Evolutionary conservation across 2,329 filamentous ascomycete species (phyloP).

Genomic region (Pseudohalonectria lignicola): DNA sequence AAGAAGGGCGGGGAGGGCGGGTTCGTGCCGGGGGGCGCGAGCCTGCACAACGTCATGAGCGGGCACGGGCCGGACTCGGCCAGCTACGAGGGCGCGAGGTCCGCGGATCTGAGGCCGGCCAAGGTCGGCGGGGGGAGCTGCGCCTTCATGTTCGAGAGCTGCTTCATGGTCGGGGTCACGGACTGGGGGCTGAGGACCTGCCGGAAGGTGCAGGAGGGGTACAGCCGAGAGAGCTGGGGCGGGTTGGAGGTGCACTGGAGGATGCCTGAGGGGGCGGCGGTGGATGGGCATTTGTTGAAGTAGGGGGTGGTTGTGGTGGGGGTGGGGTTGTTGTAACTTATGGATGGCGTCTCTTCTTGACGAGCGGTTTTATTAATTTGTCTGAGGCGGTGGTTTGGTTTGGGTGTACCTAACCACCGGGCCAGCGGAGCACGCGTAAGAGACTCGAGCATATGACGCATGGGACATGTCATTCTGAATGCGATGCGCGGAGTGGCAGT

Average conservation of each 20-base stretch:
- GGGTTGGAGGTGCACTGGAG: slow-evolving; percentile 6
- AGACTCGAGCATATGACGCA: too few relatives aligned
- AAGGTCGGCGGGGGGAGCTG: slow-evolving; percentile 32
- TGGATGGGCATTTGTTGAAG: slow-evolving; percentile 5
- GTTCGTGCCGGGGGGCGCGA: slow-evolving; percentile 30
- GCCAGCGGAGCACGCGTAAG: too few relatives aligned
- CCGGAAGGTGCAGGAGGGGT: slow-evolving; percentile 49
- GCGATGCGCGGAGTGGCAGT: too few relatives aligned
- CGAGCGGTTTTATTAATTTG: too few relatives aligned
- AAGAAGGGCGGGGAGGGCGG: slow-evolving; percentile 26
- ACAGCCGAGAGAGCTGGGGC: slow-evolving; percentile 70
- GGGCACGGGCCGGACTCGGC: slow-evolving; percentile 37
- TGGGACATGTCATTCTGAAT: too few relatives aligned
- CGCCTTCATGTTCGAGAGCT: slow-evolving; percentile 41
- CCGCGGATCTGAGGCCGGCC: slow-evolving; percentile 27
- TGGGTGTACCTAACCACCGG: too few relatives aligned
- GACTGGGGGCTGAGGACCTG: slow-evolving; percentile 57
- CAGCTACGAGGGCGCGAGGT: slow-evolving; percentile 32
- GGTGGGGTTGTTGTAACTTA: not conserved
- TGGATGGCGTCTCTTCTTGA: too few relatives aligned
- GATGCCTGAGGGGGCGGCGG: slow-evolving; percentile 7
- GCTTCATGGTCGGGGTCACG: slow-evolving; percentile 40
- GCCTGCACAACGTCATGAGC: slow-evolving; percentile 47
- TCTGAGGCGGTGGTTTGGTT: too few relatives aligned
- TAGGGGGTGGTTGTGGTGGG: not conserved